Base-by-base conservation (phyloP, 306 rosid species). In the Cucurbita argyrosperma region DNA sequence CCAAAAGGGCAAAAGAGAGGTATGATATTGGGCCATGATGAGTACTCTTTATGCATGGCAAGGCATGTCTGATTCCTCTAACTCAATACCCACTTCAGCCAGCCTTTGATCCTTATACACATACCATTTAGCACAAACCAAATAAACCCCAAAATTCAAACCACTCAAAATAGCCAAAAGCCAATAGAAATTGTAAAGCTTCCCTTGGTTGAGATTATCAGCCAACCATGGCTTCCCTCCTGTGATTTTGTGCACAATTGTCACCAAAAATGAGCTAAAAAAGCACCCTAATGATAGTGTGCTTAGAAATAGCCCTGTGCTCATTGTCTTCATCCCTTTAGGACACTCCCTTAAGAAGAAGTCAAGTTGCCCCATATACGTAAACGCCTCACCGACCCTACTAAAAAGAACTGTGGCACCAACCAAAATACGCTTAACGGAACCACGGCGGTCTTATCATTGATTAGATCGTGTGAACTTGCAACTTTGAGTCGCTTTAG, bases 321-420 rank as follows among this genome's bases (percentile, higher is more conserved):
- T 94, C 92, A 89, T 88, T 0, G 98, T 94, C 76, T 94, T 94
- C 98, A 94, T 94, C 65, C 98, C 98, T 70, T 90, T 90, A 0
- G 98, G 98, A 43, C 98, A 94, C 78, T 94, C 98, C 70, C 96
- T 82, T 0, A 94, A 85, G 74, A 94, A 90, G 76, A 94, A 94
- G 35, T 89, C 92, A 4, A 94, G 83, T 54, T 94, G 97, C 1
- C 98, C 98, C 64, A 86, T 87, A 15, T 94, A 94, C 35, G 82
- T 94, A 64, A 90, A 90, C 14, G 98, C 98, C 80, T 94, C 97
- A 0, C 98, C 0, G 85, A 62, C 18, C 98, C 98, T 42, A 94
- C 97, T 2, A 94, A 19, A 84, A 90, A 82, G 65, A 87, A 87
- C 61, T 94, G 98, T 10, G 98, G 97, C 23, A 89, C 58, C 80